Percentiles rank a stretch among this genome's conserved stretches.
phyloP scores from a whole-genome alignment of 148 eudicot genomes.

The Rhododendron kiyosumense region DNA sequence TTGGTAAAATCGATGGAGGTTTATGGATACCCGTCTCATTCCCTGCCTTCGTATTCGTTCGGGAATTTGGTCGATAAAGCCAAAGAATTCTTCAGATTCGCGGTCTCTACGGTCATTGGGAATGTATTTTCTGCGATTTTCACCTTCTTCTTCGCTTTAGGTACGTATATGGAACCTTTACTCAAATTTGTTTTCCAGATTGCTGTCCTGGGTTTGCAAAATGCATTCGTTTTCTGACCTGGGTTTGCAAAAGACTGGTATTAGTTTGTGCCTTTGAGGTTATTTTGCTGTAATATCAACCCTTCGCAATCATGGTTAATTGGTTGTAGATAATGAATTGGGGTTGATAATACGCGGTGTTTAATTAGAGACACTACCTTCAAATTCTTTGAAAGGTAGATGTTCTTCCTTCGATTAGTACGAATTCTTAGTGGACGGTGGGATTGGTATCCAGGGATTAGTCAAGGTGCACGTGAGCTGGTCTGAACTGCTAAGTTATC shows the following conservation, averaged over 20 bases:
- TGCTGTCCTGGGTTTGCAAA: background rate
- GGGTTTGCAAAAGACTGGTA: background rate
- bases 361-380: background rate
- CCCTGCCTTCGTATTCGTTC: constrained; percentile 35
- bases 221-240: background rate
- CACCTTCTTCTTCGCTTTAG: constrained; percentile 92
- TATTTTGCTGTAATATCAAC: background rate
- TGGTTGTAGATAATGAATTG: background rate
- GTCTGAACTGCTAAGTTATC: background rate
- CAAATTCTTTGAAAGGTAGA: background rate
- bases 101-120: constrained; percentile 63
- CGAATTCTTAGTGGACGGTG: background rate
- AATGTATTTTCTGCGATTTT: constrained; percentile 82
- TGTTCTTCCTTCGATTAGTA: background rate
- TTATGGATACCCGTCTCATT: constrained; percentile 53
- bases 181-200: constrained; percentile 1
- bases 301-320: background rate
- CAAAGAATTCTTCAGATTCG: constrained; percentile 50
- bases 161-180: constrained; percentile 26
- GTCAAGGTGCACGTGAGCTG: background rate
- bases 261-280: background rate
- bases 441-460: background rate
- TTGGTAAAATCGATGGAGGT: constrained; percentile 32
- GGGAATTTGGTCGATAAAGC: constrained; percentile 49
- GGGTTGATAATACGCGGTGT: background rate